Evolutionary conservation across 352 stramenopile species (phyloP), one percentile per base, ranked within the genome.

Genomic region (Globisporangium rhizosaccharum): DNA sequence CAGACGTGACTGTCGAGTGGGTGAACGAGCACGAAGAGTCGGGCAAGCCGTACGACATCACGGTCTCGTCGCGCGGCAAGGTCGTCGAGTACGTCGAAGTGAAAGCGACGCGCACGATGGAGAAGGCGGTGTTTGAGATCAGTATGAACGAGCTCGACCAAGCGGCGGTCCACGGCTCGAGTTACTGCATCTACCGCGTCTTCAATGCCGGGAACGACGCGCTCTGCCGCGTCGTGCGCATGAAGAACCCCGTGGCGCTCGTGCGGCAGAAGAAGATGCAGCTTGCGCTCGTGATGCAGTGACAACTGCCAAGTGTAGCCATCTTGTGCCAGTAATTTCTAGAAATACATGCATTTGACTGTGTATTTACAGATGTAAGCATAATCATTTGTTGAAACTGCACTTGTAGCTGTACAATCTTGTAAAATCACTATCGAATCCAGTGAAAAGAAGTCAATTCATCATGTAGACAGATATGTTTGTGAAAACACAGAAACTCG

Each of bases 91-190:
- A 88, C 63, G 74, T 93, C 33, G 85, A 95, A 60, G 85, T 95
- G 47, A 95, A 95, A 56, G 82, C 81, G 41, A 95, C 85, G 45
- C 82, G 84, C 36, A 95, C 84, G 23, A 91, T 89, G 76, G 85
- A 95, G 65, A 95, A 95, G 59, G 71, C 72, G 26, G 70, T 89
- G 57, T 95, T 95, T 50, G 85, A 95, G 78, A 95, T 95, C 66
- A 92, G 82, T 56, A 88, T 92, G 78, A 92, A 95, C 66, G 85
- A 94, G 59, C 65, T 95, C 61, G 83, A 95, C 64, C 77, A 90
- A 54, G 85, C 85, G n/a, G 71, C 71, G 18, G 72, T 84, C 7
- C 82, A 89, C 63, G 85, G 85, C 23, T 91, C 83, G 15, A 76
- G 69, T 30, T 95, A 92, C 72, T 72, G 66, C 53, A 93, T 95